phyloP scores from a whole-genome alignment of 441 rosid genomes.

The Populus hybrid region DNA sequence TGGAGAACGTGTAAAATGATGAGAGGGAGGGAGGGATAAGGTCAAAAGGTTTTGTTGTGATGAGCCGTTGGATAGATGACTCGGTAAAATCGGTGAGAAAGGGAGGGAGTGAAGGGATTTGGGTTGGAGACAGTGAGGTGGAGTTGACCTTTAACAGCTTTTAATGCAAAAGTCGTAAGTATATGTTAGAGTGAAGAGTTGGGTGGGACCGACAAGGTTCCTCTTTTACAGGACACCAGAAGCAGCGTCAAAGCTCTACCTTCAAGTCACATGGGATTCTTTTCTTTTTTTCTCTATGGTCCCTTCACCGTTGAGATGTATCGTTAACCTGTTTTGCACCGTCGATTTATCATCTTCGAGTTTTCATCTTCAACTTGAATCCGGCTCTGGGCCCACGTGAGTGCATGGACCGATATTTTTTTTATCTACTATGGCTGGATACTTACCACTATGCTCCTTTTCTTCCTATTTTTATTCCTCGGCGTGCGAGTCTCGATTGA shows the following conservation, averaged over 20 bases:
- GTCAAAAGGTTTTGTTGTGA: slow-evolving; percentile 35
- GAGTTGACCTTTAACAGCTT: slow-evolving; percentile 55
- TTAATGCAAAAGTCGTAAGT: slow-evolving; percentile 35
- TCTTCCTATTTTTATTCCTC: background rate
- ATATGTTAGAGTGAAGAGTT: background rate
- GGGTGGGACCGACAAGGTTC: slow-evolving; percentile 21
- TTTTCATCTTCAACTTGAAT: background rate
- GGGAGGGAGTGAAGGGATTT: background rate
- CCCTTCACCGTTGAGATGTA: no score
- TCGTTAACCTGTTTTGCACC: background rate
- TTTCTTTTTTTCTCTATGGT: background rate
- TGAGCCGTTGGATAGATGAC: slow-evolving; percentile 48
- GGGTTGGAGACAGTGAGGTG: slow-evolving; percentile 52
- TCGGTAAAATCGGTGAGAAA: slow-evolving; percentile 8
- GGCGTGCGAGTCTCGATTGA: background rate
- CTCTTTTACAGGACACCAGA: slow-evolving; percentile 41
- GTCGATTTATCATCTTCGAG: background rate
- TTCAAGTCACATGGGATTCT: slow-evolving; percentile 56
- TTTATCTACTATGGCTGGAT: background rate
- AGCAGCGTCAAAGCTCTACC: slow-evolving; percentile 38
- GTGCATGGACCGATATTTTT: background rate
- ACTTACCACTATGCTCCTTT: background rate
- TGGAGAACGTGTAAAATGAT: slow-evolving; percentile 31
- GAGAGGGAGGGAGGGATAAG: slow-evolving; percentile 9
- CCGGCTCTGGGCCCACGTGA: background rate